Evolutionary conservation across 345 rosid genomes (phyloP).

Genomic region (Eucalyptus globulus): DNA sequence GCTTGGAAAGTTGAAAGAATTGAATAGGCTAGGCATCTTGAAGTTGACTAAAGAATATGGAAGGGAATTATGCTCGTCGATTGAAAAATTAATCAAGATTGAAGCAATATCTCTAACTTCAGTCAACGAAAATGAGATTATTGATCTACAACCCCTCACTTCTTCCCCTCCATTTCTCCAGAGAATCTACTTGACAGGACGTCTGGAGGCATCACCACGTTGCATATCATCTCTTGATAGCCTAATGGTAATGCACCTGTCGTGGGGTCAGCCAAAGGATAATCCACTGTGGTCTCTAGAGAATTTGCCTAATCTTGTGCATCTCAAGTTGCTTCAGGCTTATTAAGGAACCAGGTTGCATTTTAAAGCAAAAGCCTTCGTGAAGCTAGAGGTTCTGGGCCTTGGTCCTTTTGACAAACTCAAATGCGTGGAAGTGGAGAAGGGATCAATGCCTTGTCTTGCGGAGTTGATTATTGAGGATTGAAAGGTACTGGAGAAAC

Average conservation of each 20-base stretch:
- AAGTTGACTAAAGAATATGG: constrained; percentile 27
- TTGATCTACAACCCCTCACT: constrained; percentile 8
- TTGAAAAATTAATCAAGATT: constrained; percentile 5
- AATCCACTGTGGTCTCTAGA: constrained; percentile 12
- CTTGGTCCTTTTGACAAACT: constrained; percentile 13
- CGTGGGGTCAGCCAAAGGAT: constrained; percentile 4
- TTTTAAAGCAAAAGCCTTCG: constrained; percentile 5
- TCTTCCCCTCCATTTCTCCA: constrained; percentile 6
- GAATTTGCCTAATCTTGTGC: constrained; percentile 14
- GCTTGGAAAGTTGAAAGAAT: constrained; percentile 22
- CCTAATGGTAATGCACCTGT: constrained; percentile 1
- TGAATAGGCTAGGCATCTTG: constrained; percentile 18
- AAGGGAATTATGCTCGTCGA: constrained; percentile 7
- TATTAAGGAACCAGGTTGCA: not conserved
- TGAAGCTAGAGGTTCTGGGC: constrained; percentile 10
- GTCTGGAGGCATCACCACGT: constrained; percentile 1
- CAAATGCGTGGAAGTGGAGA: not conserved
- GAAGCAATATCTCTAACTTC: constrained; percentile 16
- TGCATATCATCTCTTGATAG: constrained; percentile 12
- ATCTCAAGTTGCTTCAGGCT: constrained; percentile 11
- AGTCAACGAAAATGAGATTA: constrained; percentile 3
- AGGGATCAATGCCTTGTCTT: constrained; percentile 8
- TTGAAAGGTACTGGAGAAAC: not conserved
- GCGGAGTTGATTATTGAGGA: constrained; percentile 9
- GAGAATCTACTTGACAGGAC: constrained; percentile 12